A percentile compares a stretch with the other conserved stretches of the same genome.
Conservation (phyloP, 148 eudicot species). For the Limonium bicolor region DNA sequence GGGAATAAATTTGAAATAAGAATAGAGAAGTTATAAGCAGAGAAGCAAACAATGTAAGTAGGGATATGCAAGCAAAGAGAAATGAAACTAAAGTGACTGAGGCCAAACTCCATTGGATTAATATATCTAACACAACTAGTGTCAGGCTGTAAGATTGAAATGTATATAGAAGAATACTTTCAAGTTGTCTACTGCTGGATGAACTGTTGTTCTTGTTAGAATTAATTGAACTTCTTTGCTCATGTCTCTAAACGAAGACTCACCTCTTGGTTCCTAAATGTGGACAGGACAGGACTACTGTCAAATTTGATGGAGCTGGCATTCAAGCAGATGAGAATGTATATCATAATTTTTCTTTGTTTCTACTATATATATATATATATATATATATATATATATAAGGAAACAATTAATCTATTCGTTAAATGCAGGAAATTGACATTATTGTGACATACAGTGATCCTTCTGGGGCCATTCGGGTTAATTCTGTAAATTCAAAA, state of each 20-base stretch:
- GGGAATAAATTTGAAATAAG: too few species aligned
- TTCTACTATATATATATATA: too few species aligned
- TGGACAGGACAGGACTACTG: constrained; percentile 32
- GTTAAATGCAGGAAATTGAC: constrained; percentile 68
- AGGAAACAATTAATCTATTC: constrained; percentile 13
- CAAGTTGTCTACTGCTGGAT: not conserved
- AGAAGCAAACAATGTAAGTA: too few species aligned
- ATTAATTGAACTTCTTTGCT: not conserved
- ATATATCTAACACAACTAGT: too few species aligned
- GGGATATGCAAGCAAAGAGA: too few species aligned
- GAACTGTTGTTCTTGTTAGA: not conserved
- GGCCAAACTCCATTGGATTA: too few species aligned
- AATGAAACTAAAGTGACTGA: too few species aligned
- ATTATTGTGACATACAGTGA: constrained; percentile 86
- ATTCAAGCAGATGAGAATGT: constrained; percentile 47
- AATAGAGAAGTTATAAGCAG: too few species aligned
- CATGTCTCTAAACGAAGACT: not conserved
- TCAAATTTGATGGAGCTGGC: constrained; percentile 19
- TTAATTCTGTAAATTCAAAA: constrained; percentile 60
- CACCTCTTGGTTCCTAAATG: not conserved
- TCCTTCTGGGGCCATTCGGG: constrained; percentile 59
- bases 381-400: constrained; percentile 4
- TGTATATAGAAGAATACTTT: not conserved
- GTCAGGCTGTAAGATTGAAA: too few species aligned
- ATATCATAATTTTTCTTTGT: constrained; percentile 8